phyloP scores from a whole-genome alignment of 1,139 yeast species.

The Pichiaceae sp. region DNA sequence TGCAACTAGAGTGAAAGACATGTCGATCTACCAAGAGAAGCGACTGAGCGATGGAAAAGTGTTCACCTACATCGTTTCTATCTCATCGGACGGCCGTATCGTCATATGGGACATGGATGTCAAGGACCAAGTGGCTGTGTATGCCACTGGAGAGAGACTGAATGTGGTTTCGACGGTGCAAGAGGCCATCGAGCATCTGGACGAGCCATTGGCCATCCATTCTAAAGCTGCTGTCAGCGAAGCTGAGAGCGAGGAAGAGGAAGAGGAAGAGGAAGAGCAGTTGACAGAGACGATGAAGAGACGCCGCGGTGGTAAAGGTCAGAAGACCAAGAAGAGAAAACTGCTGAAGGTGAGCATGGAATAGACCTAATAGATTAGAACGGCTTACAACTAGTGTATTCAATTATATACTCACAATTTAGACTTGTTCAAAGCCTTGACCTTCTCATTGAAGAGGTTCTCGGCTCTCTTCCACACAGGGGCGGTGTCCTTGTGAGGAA shows the following conservation, averaged over 20 bases:
- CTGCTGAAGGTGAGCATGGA: slow-evolving; percentile 52
- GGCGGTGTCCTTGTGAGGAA: slow-evolving; percentile 72
- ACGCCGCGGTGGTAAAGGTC: slow-evolving; percentile 8
- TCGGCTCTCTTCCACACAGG: slow-evolving; percentile 92
- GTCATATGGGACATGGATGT: slow-evolving; percentile 87
- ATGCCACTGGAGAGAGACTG: slow-evolving; percentile 86
- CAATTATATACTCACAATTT: slow-evolving; percentile 5
- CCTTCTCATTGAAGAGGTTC: slow-evolving; percentile 74
- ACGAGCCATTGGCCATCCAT: slow-evolving; percentile 39
- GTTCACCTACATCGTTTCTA: slow-evolving; percentile 52
- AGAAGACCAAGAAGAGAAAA: slow-evolving; percentile 21
- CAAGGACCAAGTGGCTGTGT: slow-evolving; percentile 78
- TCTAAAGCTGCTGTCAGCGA: slow-evolving; percentile 26
- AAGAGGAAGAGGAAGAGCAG: slow-evolving; percentile 37
- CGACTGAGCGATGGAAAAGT: slow-evolving; percentile 5
- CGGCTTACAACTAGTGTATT: background rate
- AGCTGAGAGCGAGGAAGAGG: slow-evolving; percentile 57
- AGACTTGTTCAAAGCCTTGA: slow-evolving; percentile 43
- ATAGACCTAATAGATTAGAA: slow-evolving; percentile 4
- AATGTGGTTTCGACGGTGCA: slow-evolving; percentile 77
- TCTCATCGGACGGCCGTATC: slow-evolving; percentile 87
- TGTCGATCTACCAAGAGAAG: slow-evolving; percentile 42
- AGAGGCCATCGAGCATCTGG: slow-evolving; percentile 68
- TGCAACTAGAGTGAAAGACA: slow-evolving; percentile 74
- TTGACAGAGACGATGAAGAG: no score